Evolutionary conservation across 306 rosid genomes (phyloP), one percentile per base, ranked within the genome.

Genomic region (Vigna trinervia): DNA sequence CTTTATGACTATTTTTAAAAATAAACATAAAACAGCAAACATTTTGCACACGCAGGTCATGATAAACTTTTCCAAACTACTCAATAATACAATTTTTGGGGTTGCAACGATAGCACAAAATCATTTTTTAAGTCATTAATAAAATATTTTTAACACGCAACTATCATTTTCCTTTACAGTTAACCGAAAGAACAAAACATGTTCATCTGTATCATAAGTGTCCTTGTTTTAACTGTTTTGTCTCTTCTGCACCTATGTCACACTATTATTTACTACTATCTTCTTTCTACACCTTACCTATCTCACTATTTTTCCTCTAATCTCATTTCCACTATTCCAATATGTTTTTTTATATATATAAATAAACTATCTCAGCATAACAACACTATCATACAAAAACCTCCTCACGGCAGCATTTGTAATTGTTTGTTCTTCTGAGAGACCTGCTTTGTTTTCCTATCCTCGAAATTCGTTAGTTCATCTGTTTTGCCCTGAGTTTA

Each of bases 341-440:
- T 6, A 0, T 3, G 2, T 8, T 41, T 8, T 79, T 23, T 71
- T 45, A 0, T 26, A 26, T 61, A 38, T 38, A 82, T 39, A 71
- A 2, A 71, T 39, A 75, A 64, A 79, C 79, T 78, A 82, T 83
- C 86, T 81, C 84, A 84, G 10, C 81, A 81, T 86, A 80, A 83
- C 43, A 52, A 6, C 87, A 75, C 82, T 45, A 34, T 79, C 93
- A 83, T 80, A 71, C 85, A 22, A 71, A 83, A 81, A 79, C 43
- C 47, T 45, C 36, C 71, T 73, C 9, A 70, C 46, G 78, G 17
- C 73, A 81, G 66, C 50, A 72, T 81, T 84, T 77, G 60, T 20
- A 9, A 54, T 54, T 15, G 56, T 66, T 69, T 47, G 14, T 68
- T 64, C 48, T 47, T 48, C 71, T 10, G 30, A 77, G 66, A 17